These are phyloP conservation scores for Pleurotus tuber-regium DNA, from an alignment of 768 basidiomycete species.

Conservation along the genomic window DNA sequence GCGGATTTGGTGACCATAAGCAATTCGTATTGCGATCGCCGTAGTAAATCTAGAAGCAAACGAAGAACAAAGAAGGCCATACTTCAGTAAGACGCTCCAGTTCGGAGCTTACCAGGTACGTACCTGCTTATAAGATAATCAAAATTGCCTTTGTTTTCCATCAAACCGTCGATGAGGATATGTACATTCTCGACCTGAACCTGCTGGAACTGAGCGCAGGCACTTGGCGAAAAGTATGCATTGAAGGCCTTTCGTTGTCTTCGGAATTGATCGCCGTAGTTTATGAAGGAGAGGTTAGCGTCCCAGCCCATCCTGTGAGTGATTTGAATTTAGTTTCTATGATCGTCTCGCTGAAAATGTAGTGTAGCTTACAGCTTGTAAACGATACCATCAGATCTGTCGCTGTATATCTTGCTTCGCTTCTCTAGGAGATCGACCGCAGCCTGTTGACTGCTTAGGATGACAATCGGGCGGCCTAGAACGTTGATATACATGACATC, in stretches of 20 bases:
- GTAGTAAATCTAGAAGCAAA: slow-evolving; percentile 19
- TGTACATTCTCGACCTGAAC: slow-evolving; percentile 29
- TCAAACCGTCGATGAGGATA: slow-evolving; percentile 26
- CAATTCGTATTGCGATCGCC: slow-evolving; percentile 20
- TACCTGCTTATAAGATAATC: slow-evolving; percentile 3
- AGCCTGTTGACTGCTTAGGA: too few species aligned
- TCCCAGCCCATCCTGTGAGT: slow-evolving; percentile 17
- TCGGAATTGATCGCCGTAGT: slow-evolving; percentile 21
- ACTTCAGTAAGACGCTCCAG: too few species aligned
- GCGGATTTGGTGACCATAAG: slow-evolving; percentile 22
- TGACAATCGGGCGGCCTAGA: too few species aligned
- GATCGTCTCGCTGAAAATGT: too few species aligned
- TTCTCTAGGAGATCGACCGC: too few species aligned
- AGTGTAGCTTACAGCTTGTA: too few species aligned
- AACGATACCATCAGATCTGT: too few species aligned
- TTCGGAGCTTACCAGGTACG: too few species aligned
- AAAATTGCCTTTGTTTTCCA: slow-evolving; percentile 19
- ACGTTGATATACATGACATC: too few species aligned
- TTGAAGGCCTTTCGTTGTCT: slow-evolving; percentile 20
- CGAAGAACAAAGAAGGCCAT: not conserved
- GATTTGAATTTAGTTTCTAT: too few species aligned
- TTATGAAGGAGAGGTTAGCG: slow-evolving; percentile 17
- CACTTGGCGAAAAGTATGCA: slow-evolving; percentile 17
- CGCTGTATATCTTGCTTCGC: too few species aligned
- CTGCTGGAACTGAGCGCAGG: slow-evolving; percentile 20